Evolutionary conservation across 176 grass and related monocot genomes (phyloP).

Genomic region (Carex myosuroides): DNA sequence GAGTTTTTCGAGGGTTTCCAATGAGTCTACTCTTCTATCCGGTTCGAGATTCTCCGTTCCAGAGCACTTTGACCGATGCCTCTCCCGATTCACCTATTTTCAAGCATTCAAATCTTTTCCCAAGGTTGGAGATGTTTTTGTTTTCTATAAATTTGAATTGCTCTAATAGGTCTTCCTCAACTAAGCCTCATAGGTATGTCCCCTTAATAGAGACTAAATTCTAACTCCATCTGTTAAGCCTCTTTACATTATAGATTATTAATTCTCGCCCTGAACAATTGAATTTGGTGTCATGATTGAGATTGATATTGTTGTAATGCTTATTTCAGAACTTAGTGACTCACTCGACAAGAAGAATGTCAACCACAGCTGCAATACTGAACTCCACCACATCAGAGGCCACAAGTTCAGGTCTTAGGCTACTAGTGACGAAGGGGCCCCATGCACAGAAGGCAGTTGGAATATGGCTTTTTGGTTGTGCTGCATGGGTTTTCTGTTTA

Average conservation of each 20-base stretch:
- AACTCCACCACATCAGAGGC: slow-evolving; percentile 26
- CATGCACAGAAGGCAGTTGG: slow-evolving; percentile 75
- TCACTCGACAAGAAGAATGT: slow-evolving; percentile 61
- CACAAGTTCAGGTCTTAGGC: slow-evolving; percentile 60
- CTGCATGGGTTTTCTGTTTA: slow-evolving; percentile 88
- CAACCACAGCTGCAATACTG: slow-evolving; percentile 32
- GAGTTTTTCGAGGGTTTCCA: slow-evolving; percentile 16
- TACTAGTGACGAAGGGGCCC: slow-evolving; percentile 67
- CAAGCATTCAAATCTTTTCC: slow-evolving; percentile 42
- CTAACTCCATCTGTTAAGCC: neutral
- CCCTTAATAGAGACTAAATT: neutral
- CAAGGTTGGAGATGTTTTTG: slow-evolving; percentile 18
- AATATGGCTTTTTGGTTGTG: slow-evolving; percentile 91
- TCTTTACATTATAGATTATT: neutral
- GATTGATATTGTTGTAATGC: neutral
- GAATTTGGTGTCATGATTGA: neutral
- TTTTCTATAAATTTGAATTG: neutral
- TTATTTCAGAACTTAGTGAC: slow-evolving; percentile 30
- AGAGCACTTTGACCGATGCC: slow-evolving; percentile 6
- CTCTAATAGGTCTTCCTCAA: neutral
- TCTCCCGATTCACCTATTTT: slow-evolving; percentile 34
- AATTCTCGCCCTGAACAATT: neutral
- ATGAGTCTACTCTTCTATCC: slow-evolving; percentile 15
- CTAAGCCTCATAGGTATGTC: neutral
- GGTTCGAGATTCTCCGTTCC: slow-evolving; percentile 16